These are phyloP conservation scores for Ogataea methanolica DNA, from an alignment of 805 yeast species.

Conservation along the genomic window DNA sequence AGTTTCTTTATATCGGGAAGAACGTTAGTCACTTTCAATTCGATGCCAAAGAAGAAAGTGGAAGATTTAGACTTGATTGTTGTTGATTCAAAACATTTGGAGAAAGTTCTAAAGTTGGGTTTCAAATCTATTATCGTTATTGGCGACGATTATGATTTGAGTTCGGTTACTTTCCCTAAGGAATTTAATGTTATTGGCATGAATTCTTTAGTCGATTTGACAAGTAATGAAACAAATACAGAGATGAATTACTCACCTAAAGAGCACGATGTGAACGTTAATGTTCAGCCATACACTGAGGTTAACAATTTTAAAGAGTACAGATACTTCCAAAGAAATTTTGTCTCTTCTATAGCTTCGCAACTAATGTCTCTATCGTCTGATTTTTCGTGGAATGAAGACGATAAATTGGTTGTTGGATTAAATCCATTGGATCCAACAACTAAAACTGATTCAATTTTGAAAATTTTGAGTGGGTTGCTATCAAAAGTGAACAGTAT, in stretches of 20 bases:
- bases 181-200: slow-evolving; percentile 31
- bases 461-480: slow-evolving; percentile 37
- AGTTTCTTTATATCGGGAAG: slow-evolving; percentile 33
- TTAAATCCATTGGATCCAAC: slow-evolving; percentile 6
- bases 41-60: slow-evolving; percentile 36
- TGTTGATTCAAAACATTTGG: slow-evolving; percentile 12
- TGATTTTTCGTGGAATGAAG: slow-evolving; percentile 22
- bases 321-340: slow-evolving; percentile 29
- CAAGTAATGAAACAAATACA: slow-evolving; percentile 8
- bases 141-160: slow-evolving; percentile 10
- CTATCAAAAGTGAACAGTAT: slow-evolving; percentile 29
- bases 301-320: slow-evolving; percentile 19
- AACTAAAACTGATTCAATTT: slow-evolving; percentile 24
- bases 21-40: slow-evolving; percentile 39
- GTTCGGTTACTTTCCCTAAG: slow-evolving; percentile 15
- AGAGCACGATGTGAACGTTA: slow-evolving; percentile 21
- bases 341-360: slow-evolving; percentile 33
- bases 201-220: slow-evolving; percentile 9
- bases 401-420: slow-evolving; percentile 23
- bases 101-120: slow-evolving; percentile 6
- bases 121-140: slow-evolving; percentile 28
- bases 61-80: slow-evolving; percentile 32
- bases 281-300: slow-evolving; percentile 26
- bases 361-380: slow-evolving; percentile 30
- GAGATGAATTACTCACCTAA: slow-evolving; percentile 13